A percentile compares a stretch with the other conserved stretches of the same genome.
phyloP scores from a whole-genome alignment of 2,329 filamentous ascomycete genomes.

The Aplosporella prunicola region DNA sequence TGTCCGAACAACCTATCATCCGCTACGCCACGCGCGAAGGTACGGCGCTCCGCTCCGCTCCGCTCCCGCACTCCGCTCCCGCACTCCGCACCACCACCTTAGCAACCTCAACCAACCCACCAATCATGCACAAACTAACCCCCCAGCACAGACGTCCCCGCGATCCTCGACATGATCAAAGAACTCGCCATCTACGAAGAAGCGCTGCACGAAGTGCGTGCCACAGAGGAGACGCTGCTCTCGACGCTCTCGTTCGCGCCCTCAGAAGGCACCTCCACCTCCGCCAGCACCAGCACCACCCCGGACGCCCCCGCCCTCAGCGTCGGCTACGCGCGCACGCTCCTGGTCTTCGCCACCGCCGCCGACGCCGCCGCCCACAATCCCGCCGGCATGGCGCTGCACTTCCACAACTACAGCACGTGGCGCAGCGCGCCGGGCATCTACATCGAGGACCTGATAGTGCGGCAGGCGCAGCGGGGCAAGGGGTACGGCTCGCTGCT shows the following conservation, averaged over 20 bases:
- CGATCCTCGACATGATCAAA: conserved; percentile 72
- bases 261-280: neutral
- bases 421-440: conserved; percentile 84
- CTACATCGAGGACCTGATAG: conserved; percentile 90
- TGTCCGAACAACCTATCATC: conserved; percentile 29
- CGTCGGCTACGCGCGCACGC: conserved; percentile 62
- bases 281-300: conserved; percentile 13
- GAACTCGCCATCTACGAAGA: conserved; percentile 87
- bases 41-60: conserved; percentile 26
- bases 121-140: conserved; percentile 10
- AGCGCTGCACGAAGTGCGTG: conserved; percentile 61
- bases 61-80: too few relatives aligned
- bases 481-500: conserved; percentile 72
- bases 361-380: conserved; percentile 41
- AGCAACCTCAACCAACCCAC: too few relatives aligned
- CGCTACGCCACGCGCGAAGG: conserved; percentile 53
- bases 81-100: too few relatives aligned
- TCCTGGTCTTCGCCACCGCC: conserved; percentile 45
- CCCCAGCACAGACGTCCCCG: conserved; percentile 56
- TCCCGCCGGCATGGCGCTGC: conserved; percentile 72
- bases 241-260: conserved; percentile 70
- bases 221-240: conserved; percentile 63
- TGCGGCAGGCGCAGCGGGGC: conserved; percentile 59
- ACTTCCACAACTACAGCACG: conserved; percentile 93
- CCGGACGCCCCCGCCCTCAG: conserved; percentile 26